Evolutionary conservation across 2,329 filamentous ascomycete genomes (phyloP), one percentile per base, ranked within the genome.

Genomic region (Cercospora sojina): DNA sequence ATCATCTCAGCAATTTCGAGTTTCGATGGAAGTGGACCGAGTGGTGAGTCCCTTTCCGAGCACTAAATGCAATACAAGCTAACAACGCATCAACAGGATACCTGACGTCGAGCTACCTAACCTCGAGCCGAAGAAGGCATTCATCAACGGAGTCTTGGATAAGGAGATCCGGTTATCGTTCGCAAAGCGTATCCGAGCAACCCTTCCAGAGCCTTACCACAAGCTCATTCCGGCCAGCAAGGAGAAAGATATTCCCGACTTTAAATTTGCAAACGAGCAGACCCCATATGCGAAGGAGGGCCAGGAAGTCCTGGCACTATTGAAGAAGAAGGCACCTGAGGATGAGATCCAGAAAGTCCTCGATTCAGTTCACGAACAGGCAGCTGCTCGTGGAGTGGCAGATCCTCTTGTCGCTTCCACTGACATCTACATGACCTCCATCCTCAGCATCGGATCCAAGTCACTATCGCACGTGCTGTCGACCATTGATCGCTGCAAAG

Each of bases 21-120:
- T 99, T 98, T 78, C 95, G 95, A 9, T 99, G 95, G 95, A 98
- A 98, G 80, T 99, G 95, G 95, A 90, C 91, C 16, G 95, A 99
- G 81, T 99, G 95, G 95, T 87, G 79, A 73, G 83, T 80, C 47
- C 23, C 32, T 27, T 27, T 47, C 23, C 38, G 55, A 60, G 20
- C 25, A 18, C 38, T 7, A 12, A 31, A 41, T 29, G 16, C 20
- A 23, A 60, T 8, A 3, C 25, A 13, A 32, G 27, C 16, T 58
- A 12, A 58, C 66, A 41, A 32, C 13, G 25, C 20, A 62, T 53
- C 18, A 31, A 35, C 57, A 88, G 86, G 86, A 86, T 91, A 57
- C 92, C 93, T 16, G 93, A 98, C 76, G 88, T 97, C 16, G 85
- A 88, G 51, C 85, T 96, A 27, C 86, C 91, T 0, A 83, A 90